Base-by-base conservation (phyloP, 441 rosid species). In the Populus hybrid region DNA sequence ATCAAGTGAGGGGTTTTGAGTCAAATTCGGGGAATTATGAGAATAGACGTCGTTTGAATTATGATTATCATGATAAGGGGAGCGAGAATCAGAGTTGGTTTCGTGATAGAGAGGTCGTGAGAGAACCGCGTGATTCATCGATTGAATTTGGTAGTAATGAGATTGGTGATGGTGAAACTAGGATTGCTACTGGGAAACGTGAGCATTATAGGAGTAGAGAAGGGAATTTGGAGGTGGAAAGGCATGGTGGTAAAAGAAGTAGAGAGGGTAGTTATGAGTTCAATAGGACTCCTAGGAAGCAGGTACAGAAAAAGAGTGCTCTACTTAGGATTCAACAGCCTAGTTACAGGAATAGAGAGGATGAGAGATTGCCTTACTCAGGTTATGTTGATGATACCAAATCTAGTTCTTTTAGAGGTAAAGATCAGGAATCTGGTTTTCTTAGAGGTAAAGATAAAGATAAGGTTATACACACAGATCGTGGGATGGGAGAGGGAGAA, bases 291-390 rank as follows among this genome's bases (percentile, higher is more conserved):
- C 93, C 94, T 0, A 81, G 85, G 88, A 92, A 91, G 88, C 91
- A 79, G 79, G 69, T 84, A 11, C 93, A 84, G 81, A 94, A 93
- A 85, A 96, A 85, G 89, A 96, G 98, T 88, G 99, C 89, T 81
- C 81, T 94, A 68, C 87, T 88, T 78, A 89, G 99, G 90, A 89
- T 93, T 85, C 98, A 94, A 81, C 91, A 87, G 76, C 87, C 87
- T 63, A 76, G 67, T 80, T 84, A 79, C 70, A 88, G 84, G 82
- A 82, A 78, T 74, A 88, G 91, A 69, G 94, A 89, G 38, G 86
- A 86, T 73, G 89, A 88, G 35, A 76, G 84, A 74, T 77, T 80
- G 34, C 88, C 84, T 72, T 78, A 82, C 75, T 82, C 69, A 14
- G 77, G 81, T 82, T 75, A 83, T 78, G 80, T 71, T 69, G 85